Conservation (phyloP, 2,329 filamentous ascomycete genomes). For the Sporothrix curviconia region DNA sequence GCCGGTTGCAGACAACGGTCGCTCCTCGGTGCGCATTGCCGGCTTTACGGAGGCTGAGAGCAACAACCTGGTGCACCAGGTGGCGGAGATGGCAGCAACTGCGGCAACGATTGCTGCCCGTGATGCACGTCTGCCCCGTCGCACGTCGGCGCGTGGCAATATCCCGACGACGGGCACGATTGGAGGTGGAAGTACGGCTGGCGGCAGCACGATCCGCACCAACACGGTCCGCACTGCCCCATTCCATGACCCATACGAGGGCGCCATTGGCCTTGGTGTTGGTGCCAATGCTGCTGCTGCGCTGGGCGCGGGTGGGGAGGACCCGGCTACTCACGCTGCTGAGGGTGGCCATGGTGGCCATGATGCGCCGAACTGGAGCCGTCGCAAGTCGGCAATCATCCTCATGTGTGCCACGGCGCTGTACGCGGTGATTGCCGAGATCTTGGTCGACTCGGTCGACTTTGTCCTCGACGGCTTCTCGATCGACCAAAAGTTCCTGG, state of each 20-base stretch:
- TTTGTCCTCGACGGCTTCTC: slow-evolving; percentile 86
- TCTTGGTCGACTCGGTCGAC: slow-evolving; percentile 93
- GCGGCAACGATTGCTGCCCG: slow-evolving; percentile 81
- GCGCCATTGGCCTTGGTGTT: slow-evolving; percentile 13
- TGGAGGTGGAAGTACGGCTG: slow-evolving; percentile 2
- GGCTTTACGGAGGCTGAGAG: slow-evolving; percentile 80
- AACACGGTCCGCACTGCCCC: slow-evolving; percentile 10
- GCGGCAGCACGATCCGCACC: slow-evolving; percentile 6
- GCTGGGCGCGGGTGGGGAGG: neutral
- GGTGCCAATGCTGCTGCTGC: neutral
- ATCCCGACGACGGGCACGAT: neutral
- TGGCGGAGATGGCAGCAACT: slow-evolving; percentile 89
- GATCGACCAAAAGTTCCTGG: slow-evolving; percentile 95
- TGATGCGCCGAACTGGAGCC: slow-evolving; percentile 97
- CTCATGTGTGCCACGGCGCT: slow-evolving; percentile 81
- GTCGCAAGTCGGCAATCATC: slow-evolving; percentile 82
- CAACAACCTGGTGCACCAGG: slow-evolving; percentile 71
- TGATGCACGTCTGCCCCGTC: slow-evolving; percentile 45
- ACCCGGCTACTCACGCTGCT: slow-evolving; percentile 14
- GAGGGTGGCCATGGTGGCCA: slow-evolving; percentile 61
- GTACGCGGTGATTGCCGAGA: slow-evolving; percentile 96
- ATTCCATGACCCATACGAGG: slow-evolving; percentile 11
- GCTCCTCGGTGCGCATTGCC: slow-evolving; percentile 48
- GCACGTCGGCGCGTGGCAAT: slow-evolving; percentile 21
- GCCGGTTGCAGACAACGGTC: slow-evolving; percentile 27